These are phyloP conservation scores for Spergularia azorica DNA, from an alignment of 179 eudicot species.

Conservation along the genomic window DNA sequence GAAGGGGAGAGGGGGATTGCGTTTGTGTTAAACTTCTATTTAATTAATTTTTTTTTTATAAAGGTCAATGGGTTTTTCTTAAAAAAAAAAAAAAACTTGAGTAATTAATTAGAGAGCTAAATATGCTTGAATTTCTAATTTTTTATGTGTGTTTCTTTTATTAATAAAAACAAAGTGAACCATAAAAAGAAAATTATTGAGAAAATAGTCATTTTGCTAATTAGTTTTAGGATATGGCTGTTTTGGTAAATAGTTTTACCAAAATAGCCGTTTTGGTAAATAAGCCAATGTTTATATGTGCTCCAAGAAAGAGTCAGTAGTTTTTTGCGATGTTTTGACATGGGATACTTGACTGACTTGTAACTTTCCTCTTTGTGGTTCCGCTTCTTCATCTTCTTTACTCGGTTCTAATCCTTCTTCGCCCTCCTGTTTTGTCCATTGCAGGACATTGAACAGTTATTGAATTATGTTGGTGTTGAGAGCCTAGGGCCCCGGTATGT, in stretches of 20 bases:
- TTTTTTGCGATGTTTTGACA: neutral
- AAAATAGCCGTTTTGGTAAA: too few relatives aligned
- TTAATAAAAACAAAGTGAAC: neutral
- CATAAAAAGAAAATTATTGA: neutral
- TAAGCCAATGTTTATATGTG: neutral
- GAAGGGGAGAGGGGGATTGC: too few relatives aligned
- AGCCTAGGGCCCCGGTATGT: constrained; percentile 96
- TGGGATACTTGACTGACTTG: neutral
- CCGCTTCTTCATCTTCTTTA: neutral
- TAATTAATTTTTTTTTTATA: too few relatives aligned
- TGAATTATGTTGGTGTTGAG: constrained; percentile 74
- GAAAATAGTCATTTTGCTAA: neutral
- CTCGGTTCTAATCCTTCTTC: neutral
- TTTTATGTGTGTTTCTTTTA: too few relatives aligned
- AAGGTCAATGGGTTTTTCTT: too few relatives aligned
- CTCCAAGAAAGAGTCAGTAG: neutral
- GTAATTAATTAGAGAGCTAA: too few relatives aligned
- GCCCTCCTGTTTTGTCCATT: constrained; percentile 6
- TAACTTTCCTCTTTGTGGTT: neutral
- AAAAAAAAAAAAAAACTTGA: too few relatives aligned
- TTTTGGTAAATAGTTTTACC: too few relatives aligned
- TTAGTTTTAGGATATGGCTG: too few relatives aligned
- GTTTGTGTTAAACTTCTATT: too few relatives aligned
- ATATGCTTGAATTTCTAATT: too few relatives aligned
- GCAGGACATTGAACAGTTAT: constrained; percentile 95